Conservation (phyloP, 2,329 filamentous ascomycete species). For the Pseudopyricularia cyperi region DNA sequence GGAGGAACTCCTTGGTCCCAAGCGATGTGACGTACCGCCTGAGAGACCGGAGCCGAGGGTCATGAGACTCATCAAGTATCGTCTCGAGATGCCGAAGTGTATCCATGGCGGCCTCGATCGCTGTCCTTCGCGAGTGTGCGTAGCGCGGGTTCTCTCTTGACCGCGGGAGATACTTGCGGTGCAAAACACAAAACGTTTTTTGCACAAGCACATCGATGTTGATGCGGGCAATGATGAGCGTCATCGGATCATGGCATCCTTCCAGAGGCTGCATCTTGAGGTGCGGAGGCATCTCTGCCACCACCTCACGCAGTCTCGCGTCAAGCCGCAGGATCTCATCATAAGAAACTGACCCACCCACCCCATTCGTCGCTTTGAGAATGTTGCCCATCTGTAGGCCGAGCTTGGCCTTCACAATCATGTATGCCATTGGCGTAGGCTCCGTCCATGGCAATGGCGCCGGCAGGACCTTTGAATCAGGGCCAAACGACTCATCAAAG, state of each 20-base stretch:
- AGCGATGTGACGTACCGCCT: constrained; percentile 70
- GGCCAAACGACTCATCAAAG: constrained; percentile 68
- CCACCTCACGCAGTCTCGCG: constrained; percentile 44
- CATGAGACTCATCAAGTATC: constrained; percentile 61
- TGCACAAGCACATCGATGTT: constrained; percentile 76
- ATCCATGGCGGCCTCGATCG: constrained; percentile 76
- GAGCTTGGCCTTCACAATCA: constrained; percentile 61
- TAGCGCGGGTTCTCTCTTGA: constrained; percentile 71
- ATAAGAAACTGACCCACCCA: constrained; percentile 43
- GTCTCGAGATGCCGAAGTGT: constrained; percentile 67
- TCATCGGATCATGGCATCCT: constrained; percentile 66
- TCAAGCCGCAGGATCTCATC: constrained; percentile 54
- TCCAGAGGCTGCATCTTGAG: constrained; percentile 64
- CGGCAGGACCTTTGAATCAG: constrained; percentile 54
- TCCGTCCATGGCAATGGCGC: constrained; percentile 54
- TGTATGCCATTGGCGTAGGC: constrained; percentile 64
- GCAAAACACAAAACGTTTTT: constrained; percentile 79
- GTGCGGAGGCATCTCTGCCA: constrained; percentile 63
- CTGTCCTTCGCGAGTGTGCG: constrained; percentile 68
- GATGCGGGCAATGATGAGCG: constrained; percentile 74
- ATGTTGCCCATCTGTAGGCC: constrained; percentile 59
- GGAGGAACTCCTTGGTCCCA: constrained; percentile 72
- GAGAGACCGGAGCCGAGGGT: constrained; percentile 58
- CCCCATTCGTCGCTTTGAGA: constrained; percentile 47
- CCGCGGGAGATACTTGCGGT: constrained; percentile 73